Conservation (phyloP, 2,329 filamentous ascomycete species). For the Zasmidium citrigriseum region DNA sequence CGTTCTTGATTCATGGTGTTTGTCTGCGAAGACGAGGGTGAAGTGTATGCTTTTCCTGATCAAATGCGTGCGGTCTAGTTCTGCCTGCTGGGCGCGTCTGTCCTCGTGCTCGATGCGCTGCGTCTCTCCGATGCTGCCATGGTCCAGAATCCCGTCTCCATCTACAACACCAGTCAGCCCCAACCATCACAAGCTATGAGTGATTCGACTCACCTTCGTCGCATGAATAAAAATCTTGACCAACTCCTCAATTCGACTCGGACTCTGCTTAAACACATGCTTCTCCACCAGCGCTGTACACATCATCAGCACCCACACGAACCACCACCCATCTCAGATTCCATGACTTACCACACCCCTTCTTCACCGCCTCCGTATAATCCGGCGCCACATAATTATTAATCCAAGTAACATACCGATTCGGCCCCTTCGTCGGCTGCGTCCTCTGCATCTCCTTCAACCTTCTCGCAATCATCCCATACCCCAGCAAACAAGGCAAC, state of each 20-base stretch:
- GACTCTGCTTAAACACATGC: conserved; percentile 71
- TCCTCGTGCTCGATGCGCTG: background rate
- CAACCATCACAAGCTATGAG: background rate
- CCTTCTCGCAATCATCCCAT: conserved; percentile 74
- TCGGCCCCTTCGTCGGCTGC: conserved; percentile 28
- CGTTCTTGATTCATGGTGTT: background rate
- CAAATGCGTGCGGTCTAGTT: background rate
- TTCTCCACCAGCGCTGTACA: conserved; percentile 70
- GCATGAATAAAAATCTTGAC: conserved; percentile 82
- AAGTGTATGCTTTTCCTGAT: background rate
- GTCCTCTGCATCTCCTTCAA: conserved; percentile 64
- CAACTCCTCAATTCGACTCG: conserved; percentile 75
- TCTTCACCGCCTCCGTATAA: conserved; percentile 70
- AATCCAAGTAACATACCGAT: conserved; percentile 84
- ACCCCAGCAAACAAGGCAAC: conserved; percentile 87
- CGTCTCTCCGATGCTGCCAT: conserved; percentile 51
- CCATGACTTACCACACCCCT: conserved; percentile 66
- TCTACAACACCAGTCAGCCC: conserved; percentile 43
- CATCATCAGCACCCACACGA: background rate
- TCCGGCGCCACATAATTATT: conserved; percentile 82
- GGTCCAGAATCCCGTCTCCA: conserved; percentile 76
- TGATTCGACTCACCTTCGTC: conserved; percentile 64
- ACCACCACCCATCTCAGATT: conserved; percentile 6
- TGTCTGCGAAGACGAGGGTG: background rate
- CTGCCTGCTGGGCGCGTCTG: background rate